Evolutionary conservation across 306 rosid species (phyloP), one percentile per base, ranked within the genome.

Genomic region (Trifolium fragiferum): DNA sequence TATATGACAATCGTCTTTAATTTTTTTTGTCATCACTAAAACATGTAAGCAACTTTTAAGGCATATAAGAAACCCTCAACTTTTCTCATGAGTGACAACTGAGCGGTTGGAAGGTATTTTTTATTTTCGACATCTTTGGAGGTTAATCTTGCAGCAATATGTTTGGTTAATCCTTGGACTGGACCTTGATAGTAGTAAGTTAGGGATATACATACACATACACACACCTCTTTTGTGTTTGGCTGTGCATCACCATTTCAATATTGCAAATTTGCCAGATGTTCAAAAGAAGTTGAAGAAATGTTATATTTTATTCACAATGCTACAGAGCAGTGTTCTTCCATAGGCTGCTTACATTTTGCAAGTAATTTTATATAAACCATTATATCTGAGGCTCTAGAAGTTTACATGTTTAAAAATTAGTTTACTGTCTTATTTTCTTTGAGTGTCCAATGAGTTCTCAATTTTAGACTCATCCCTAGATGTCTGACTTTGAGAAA

Each of bases 11-110:
- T 44, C 33, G 2, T 32, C 35, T 51, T 51, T 51, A 11, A 21
- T 57, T 73, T 79, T 57, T 43, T 47, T 58, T 60, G 41, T 60
- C 59, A 16, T 19, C n/a, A 12, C 57, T 64, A 44, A 37, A 21
- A 43, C 49, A 53, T 18, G 50, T 18, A 71, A 78, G 66, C 60
- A 40, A 37, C 23, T 62, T 51, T 18, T 4, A 59, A 40, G 64
- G 41, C 64, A 11, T 74, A 19, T 37, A 47, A 32, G 11, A 44
- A 44, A 18, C 18, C 53, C 5, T 41, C 51, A 11, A 4, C 23
- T 49, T 62, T 62, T 30, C 33, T 74, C 62, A 32, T 20, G 37
- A 57, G 35, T 33, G 51, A 32, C 40, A 73, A 16, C 23, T 41
- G 33, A 14, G 19, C 15, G 5, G 19, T 19, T 32, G 6, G 33